phyloP scores from a whole-genome alignment of 345 rosid species.

The Brassica juncea region DNA sequence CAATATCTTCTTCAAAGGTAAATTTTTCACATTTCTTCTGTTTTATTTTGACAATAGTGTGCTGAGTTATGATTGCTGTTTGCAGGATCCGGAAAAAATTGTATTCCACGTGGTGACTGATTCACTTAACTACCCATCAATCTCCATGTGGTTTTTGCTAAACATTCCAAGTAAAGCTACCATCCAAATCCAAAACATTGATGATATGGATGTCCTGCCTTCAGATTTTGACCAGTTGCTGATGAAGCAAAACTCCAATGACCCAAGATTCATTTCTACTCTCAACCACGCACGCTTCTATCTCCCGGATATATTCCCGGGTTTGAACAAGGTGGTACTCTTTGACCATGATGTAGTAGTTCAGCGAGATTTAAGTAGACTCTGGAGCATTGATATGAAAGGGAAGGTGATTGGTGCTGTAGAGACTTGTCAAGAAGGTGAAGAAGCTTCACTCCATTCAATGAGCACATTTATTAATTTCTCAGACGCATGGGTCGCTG shows the following conservation, averaged over 20 bases:
- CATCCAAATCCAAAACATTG: constrained; percentile 65
- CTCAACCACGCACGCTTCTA: constrained; percentile 89
- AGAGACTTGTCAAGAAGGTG: constrained; percentile 72
- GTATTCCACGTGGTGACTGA: constrained; percentile 88
- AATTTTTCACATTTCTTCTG: constrained; percentile 13
- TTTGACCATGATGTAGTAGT: constrained; percentile 96
- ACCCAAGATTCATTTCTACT: constrained; percentile 67
- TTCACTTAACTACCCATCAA: constrained; percentile 79
- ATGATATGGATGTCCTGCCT: constrained; percentile 64
- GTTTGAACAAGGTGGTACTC: constrained; percentile 67
- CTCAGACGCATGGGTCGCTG: constrained; percentile 62
- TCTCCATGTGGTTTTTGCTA: constrained; percentile 86
- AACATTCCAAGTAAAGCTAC: constrained; percentile 66
- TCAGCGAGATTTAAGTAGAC: constrained; percentile 64
- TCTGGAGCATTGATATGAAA: constrained; percentile 75
- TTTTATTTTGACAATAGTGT: background rate
- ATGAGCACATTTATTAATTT: constrained; percentile 69
- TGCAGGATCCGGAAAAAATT: constrained; percentile 68
- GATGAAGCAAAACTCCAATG: constrained; percentile 58
- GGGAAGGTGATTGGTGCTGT: constrained; percentile 90
- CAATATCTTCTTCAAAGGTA: constrained; percentile 70
- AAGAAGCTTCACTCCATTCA: constrained; percentile 58
- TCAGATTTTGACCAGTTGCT: constrained; percentile 50
- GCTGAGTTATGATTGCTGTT: constrained; percentile 17
- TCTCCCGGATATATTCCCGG: constrained; percentile 79